Conservation (phyloP, 805 yeast species). For the Hermanozyma aechmeae region DNA sequence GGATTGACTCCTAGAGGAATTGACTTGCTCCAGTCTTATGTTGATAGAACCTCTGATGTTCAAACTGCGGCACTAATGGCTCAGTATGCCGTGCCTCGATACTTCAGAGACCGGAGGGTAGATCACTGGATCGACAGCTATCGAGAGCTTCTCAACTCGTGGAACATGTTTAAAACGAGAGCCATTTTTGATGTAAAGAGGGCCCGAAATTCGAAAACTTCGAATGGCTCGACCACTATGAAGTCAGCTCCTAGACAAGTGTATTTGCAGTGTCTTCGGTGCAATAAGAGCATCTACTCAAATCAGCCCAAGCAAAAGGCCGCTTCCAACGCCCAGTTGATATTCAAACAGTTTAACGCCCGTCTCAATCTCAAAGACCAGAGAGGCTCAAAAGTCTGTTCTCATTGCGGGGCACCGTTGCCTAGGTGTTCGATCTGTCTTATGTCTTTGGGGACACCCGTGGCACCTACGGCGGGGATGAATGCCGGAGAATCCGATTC, state of each 20-base stretch:
- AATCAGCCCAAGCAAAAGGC: conserved; percentile 3
- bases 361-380: conserved; percentile 8
- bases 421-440: conserved; percentile 90
- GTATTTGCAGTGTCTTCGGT: conserved; percentile 69
- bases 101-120: conserved; percentile 63
- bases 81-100: conserved; percentile 76
- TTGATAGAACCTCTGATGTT: conserved; percentile 80
- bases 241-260: conserved; percentile 62
- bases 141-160: conserved; percentile 9
- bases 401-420: conserved; percentile 77
- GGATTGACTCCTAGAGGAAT: conserved; percentile 87
- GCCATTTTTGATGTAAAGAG: conserved; percentile 83
- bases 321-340: conserved; percentile 6
- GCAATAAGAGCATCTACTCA: conserved; percentile 71
- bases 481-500: neutral
- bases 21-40: conserved; percentile 75
- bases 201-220: conserved; percentile 49
- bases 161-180: conserved; percentile 10
- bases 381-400: conserved; percentile 40
- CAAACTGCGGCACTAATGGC: conserved; percentile 85
- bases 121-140: conserved; percentile 61
- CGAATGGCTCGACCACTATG: conserved; percentile 37
- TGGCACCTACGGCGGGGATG: conserved; percentile 22
- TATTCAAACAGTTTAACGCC: conserved; percentile 26
- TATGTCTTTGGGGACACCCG: conserved; percentile 62